A percentile compares a stretch with the other conserved stretches of the same genome.
Conservation (phyloP, 2,329 filamentous ascomycete species). For the Cladosporium halotolerans region DNA sequence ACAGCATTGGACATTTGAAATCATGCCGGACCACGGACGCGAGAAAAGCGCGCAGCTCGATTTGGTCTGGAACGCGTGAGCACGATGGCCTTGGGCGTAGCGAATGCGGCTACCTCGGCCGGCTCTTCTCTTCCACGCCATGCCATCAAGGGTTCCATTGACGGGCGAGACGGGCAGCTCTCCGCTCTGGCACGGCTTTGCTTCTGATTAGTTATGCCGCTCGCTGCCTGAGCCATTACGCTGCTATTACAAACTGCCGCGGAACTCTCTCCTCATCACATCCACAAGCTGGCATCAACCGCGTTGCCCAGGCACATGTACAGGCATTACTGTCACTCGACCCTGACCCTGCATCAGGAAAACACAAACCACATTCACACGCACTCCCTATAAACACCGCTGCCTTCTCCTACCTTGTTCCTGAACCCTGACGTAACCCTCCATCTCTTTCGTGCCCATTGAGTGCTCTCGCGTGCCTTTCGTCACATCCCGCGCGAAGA, state of each 20-base stretch:
- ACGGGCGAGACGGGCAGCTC: constrained; percentile 4
- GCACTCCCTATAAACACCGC: neutral
- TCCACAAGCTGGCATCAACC: constrained; percentile 1
- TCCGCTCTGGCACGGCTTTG: neutral
- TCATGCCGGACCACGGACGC: too few species aligned
- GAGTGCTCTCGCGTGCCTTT: constrained; percentile 9
- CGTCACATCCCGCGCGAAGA: neutral
- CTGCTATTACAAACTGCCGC: constrained; percentile 4
- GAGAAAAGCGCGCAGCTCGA: too few species aligned
- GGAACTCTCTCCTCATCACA: constrained; percentile 2
- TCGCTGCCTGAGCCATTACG: constrained; percentile 3
- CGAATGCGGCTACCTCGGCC: constrained; percentile 6
- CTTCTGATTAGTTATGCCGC: neutral
- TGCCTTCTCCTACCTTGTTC: too few species aligned
- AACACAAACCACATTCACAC: neutral
- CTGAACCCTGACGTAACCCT: constrained; percentile 7
- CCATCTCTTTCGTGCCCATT: constrained; percentile 4
- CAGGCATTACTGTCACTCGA: too few species aligned
- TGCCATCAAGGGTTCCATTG: neutral
- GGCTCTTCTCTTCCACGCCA: neutral
- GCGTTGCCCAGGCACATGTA: too few species aligned
- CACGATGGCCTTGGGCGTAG: neutral
- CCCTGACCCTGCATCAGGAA: too few species aligned
- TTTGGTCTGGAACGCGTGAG: too few species aligned
- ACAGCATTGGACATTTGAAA: too few species aligned